phyloP scores from a whole-genome alignment of 2,329 filamentous ascomycete genomes.

The Dactylellina leptospora region DNA sequence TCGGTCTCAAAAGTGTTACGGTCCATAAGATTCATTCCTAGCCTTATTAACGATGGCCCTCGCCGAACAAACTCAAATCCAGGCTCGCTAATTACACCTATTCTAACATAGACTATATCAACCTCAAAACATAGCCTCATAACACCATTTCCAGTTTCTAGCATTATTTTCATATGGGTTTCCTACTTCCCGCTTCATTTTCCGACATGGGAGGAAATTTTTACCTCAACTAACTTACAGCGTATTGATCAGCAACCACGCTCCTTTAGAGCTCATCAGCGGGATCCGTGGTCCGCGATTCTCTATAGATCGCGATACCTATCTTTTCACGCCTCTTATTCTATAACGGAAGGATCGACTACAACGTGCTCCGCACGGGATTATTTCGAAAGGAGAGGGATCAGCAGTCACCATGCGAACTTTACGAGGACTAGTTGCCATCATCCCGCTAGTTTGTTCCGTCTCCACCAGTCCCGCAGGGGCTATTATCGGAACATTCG shows the following conservation, averaged over 20 bases:
- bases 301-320: too few relatives aligned
- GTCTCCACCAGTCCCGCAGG: constrained; percentile 10
- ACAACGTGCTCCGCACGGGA: constrained; percentile 6
- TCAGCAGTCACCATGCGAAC: constrained; percentile 20
- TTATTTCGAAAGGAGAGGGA: background rate
- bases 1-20: constrained; percentile 2
- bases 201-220: constrained; percentile 5
- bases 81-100: constrained; percentile 6
- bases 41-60: background rate
- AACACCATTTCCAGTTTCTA: constrained; percentile 37
- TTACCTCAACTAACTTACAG: constrained; percentile 25
- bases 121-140: constrained; percentile 35
- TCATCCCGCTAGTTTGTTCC: constrained; percentile 17
- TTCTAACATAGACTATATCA: constrained; percentile 19
- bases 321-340: too few relatives aligned
- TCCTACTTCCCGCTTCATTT: constrained; percentile 10
- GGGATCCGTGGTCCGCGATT: background rate
- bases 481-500: background rate
- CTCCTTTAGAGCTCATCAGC: constrained; percentile 22
- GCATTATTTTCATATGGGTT: constrained; percentile 9
- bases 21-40: background rate
- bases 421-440: constrained; percentile 11
- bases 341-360: background rate
- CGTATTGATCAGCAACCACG: constrained; percentile 13
- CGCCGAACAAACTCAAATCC: constrained; percentile 24